Conservation (phyloP, 2,329 filamentous ascomycete genomes). For the Aphanoascus verrucosus region DNA sequence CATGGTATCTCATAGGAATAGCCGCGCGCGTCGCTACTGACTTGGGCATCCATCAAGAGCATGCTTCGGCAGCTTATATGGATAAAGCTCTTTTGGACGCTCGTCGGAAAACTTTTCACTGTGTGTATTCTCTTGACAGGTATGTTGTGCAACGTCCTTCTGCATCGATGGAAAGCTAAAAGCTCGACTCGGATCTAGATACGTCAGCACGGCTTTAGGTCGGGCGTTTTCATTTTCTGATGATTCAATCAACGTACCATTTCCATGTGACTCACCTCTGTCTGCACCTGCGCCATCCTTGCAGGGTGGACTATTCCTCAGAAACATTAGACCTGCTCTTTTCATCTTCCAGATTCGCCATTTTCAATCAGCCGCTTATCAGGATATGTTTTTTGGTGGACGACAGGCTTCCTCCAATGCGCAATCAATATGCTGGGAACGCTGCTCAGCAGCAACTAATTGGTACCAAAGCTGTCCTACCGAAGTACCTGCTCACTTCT, state of each 20-base stretch:
- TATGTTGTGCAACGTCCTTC: constrained; percentile 30
- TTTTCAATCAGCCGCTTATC: constrained; percentile 81
- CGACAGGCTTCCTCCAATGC: constrained; percentile 57
- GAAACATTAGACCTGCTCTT: constrained; percentile 57
- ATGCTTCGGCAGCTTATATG: constrained; percentile 56
- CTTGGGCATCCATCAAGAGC: constrained; percentile 85
- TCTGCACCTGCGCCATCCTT: constrained; percentile 36
- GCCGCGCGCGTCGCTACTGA: constrained; percentile 81
- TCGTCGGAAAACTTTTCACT: constrained; percentile 77
- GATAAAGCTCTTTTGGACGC: constrained; percentile 63
- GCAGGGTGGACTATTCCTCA: constrained; percentile 39
- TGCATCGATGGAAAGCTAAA: background rate
- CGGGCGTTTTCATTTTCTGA: constrained; percentile 90
- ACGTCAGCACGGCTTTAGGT: constrained; percentile 78
- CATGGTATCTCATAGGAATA: constrained; percentile 87
- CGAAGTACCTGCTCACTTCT: constrained; percentile 53
- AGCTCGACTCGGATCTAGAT: constrained; percentile 39
- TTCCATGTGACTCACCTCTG: constrained; percentile 48
- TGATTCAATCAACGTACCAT: constrained; percentile 70
- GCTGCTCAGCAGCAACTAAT: constrained; percentile 50
- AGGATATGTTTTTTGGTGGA: constrained; percentile 72
- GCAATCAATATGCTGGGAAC: constrained; percentile 36
- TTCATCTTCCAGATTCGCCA: constrained; percentile 74
- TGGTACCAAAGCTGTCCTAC: constrained; percentile 72
- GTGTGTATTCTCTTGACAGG: constrained; percentile 81